Base-by-base conservation (phyloP, 129 eudicot genomes). In the Pseudognaphalium luteoalbum region DNA sequence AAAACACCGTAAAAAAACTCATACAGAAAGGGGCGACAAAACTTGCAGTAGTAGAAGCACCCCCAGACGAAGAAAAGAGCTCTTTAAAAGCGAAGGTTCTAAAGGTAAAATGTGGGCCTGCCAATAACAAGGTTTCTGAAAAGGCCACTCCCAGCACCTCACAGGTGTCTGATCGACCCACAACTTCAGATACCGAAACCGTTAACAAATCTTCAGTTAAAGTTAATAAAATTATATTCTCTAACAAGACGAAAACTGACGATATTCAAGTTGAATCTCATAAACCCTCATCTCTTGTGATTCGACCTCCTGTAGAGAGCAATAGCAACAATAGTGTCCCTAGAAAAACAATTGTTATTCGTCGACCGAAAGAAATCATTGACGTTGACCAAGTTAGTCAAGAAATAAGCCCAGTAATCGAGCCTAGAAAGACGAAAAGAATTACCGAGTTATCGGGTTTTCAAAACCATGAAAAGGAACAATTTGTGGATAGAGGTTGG, bases 91-190 rank as follows among this genome's bases (percentile, higher is more conserved):
- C 96, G n/a, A 93, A 93, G 70, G 77, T 83, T 81, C 74, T 93
- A 69, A 93, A 93, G 68, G 97, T 93, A 67, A 93, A 86, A 81
- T 93, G 96, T 35, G 91, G 89, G 21, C 81, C 86, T 25, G 82
- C 86, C 3, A 93, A 87, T 63, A 58, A 57, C 32, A 90, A 77
- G 75, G 70, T 70, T 68, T 79, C 85, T 0, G 97, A 91, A 61
- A 88, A 81, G 75, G 88, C 73, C 17, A 87, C 91, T 50, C 90
- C 90, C 20, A 72, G 90, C 58, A 82, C 90, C 37, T 88, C 97
- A 17, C 96, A 83, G 77, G 76, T 77, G 76, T 87, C 97, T 11
- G 98, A 91, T 63, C 76, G 74, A 76, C 93, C 89, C 4, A 66
- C 52, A 54, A 81, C 81, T n/a, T 86, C 92, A 63, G 97, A 90